These are phyloP conservation scores for Candida michaelii DNA, from an alignment of 805 yeast species.

Conservation along the genomic window DNA sequence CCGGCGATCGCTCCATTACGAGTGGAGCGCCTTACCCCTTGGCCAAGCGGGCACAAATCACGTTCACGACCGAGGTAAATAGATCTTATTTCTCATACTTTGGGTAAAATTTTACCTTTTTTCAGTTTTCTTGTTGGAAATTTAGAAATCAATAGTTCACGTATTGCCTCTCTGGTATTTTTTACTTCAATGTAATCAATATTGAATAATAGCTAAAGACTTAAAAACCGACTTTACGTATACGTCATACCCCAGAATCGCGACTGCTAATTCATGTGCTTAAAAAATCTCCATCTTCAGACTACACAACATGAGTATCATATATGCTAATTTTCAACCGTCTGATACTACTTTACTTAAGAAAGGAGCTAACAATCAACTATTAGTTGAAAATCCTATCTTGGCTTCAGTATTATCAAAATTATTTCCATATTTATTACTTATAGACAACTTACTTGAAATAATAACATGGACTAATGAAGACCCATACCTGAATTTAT, in stretches of 20 bases:
- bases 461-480: slow-evolving; percentile 57
- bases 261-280: slow-evolving; percentile 6
- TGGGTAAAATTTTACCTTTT: background rate
- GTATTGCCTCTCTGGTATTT: too few relatives aligned
- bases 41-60: slow-evolving; percentile 46
- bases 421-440: slow-evolving; percentile 47
- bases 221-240: background rate
- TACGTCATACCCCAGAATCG: slow-evolving; percentile 7
- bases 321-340: slow-evolving; percentile 33
- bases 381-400: slow-evolving; percentile 45
- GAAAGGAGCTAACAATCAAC: slow-evolving; percentile 26
- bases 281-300: slow-evolving; percentile 1
- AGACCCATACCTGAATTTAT: slow-evolving; percentile 47
- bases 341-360: slow-evolving; percentile 34
- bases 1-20: slow-evolving; percentile 57
- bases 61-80: background rate
- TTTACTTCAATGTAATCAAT: too few relatives aligned
- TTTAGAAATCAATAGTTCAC: too few relatives aligned
- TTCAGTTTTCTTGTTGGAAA: background rate
- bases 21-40: slow-evolving; percentile 57
- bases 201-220: too few relatives aligned
- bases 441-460: slow-evolving; percentile 45
- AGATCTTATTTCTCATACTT: background rate
- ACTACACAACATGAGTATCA: slow-evolving; percentile 3
- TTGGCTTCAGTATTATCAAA: slow-evolving; percentile 48